These are phyloP conservation scores for Neodidymelliopsis sp. DNA, from an alignment of 2,329 filamentous ascomycete species.

Conservation along the genomic window DNA sequence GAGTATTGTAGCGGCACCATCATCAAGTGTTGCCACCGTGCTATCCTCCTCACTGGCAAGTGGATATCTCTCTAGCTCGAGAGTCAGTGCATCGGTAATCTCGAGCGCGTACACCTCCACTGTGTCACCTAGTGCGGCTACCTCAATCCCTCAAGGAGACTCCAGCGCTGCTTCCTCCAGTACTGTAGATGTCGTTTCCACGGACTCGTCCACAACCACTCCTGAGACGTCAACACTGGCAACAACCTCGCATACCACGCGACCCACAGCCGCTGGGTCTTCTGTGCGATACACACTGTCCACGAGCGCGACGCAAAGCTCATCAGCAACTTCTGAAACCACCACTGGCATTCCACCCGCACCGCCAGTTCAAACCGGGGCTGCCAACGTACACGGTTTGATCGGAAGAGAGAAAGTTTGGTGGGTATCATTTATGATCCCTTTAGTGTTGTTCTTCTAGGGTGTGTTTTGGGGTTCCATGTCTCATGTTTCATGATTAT, in stretches of 20 bases:
- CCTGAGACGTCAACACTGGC: slow-evolving; percentile 1
- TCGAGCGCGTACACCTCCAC: neutral
- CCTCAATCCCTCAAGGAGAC: neutral
- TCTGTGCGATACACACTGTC: slow-evolving; percentile 24
- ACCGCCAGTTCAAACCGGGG: slow-evolving; percentile 28
- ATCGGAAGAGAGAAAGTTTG: slow-evolving; percentile 37
- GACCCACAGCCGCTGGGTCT: slow-evolving; percentile 20
- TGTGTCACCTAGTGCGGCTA: neutral
- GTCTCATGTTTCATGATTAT: slow-evolving; percentile 17
- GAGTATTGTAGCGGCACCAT: neutral
- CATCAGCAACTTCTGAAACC: slow-evolving; percentile 18
- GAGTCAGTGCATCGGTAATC: neutral
- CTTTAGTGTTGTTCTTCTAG: slow-evolving; percentile 24
- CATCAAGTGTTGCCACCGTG: neutral
- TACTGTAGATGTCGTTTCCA: neutral
- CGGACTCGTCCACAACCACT: neutral
- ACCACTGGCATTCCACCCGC: slow-evolving; percentile 36
- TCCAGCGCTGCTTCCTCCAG: neutral
- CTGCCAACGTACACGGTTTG: slow-evolving; percentile 11
- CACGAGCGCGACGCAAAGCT: slow-evolving; percentile 21
- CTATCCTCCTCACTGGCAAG: neutral
- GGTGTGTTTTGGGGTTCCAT: neutral
- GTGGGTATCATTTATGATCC: slow-evolving; percentile 41
- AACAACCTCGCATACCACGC: slow-evolving; percentile 5
- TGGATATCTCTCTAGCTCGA: neutral